These are phyloP conservation scores for Seiridium cupressi DNA, from an alignment of 2,329 filamentous ascomycete species.

Conservation along the genomic window DNA sequence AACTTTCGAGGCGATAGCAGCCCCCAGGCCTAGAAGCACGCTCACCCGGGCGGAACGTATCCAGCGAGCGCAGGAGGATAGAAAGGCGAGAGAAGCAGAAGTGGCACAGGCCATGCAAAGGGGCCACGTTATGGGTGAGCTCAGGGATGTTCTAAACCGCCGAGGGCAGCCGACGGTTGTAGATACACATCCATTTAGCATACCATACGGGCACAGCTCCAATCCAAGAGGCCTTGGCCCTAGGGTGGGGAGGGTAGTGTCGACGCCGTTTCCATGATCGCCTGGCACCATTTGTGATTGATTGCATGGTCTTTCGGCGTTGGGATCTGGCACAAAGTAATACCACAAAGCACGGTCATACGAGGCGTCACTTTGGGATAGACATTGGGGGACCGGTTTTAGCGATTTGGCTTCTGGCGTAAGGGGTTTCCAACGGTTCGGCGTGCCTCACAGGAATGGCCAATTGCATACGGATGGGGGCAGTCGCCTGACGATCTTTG, in stretches of 20 bases:
- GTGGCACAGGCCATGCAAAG: slow-evolving; percentile 78
- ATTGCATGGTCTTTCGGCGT: too few relatives aligned
- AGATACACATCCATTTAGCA: background rate
- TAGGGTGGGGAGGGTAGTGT: background rate
- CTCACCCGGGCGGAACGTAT: slow-evolving; percentile 87
- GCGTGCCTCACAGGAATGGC: slow-evolving; percentile 1
- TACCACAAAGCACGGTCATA: too few relatives aligned
- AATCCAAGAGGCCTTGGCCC: background rate
- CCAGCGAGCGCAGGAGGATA: slow-evolving; percentile 82
- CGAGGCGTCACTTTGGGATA: background rate
- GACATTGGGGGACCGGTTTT: background rate
- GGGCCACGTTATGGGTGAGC: slow-evolving; percentile 85
- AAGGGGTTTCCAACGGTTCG: slow-evolving; percentile 4
- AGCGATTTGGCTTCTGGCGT: background rate
- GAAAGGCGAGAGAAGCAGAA: slow-evolving; percentile 68
- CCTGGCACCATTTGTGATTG: background rate
- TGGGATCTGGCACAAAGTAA: too few relatives aligned
- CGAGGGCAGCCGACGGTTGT: slow-evolving; percentile 1
- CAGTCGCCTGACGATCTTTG: slow-evolving; percentile 17
- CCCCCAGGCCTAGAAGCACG: slow-evolving; percentile 66
- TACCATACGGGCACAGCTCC: background rate
- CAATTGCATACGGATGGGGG: slow-evolving; percentile 10
- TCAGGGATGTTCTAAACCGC: slow-evolving; percentile 80
- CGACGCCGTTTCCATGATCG: background rate
- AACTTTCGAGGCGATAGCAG: slow-evolving; percentile 88